Conservation (phyloP, 208 protist genomes). For the Trypanosoma rangeli region DNA sequence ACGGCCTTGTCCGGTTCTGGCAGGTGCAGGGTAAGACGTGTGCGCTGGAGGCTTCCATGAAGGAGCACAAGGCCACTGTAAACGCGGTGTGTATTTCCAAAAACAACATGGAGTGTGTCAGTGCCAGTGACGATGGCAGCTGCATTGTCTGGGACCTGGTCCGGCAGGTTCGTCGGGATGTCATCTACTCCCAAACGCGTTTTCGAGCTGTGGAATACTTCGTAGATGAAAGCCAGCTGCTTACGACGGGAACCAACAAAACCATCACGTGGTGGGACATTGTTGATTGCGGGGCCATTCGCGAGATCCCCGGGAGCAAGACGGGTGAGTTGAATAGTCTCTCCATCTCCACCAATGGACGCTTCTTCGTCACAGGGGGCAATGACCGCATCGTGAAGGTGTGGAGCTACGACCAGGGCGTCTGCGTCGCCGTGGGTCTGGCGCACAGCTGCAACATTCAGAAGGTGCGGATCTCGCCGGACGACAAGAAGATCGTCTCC, state of each 20-base stretch:
- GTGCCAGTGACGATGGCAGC: constrained; percentile 93
- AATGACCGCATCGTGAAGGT: constrained; percentile 94
- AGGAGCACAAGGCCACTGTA: constrained; percentile 95
- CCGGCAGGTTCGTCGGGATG: constrained; percentile 90
- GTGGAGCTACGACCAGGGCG: constrained; percentile 94
- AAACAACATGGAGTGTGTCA: constrained; percentile 94
- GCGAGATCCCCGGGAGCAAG: constrained; percentile 90
- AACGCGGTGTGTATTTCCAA: constrained; percentile 83
- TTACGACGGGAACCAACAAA: constrained; percentile 94
- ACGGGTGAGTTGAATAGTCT: constrained; percentile 92
- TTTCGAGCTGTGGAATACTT: constrained; percentile 93
- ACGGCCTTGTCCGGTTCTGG: constrained; percentile 94
- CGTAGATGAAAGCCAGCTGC: constrained; percentile 93
- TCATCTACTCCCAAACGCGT: constrained; percentile 95
- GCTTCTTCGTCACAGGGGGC: constrained; percentile 91
- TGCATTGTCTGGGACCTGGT: constrained; percentile 96
- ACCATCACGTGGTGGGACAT: constrained; percentile 95
- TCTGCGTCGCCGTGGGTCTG: constrained; percentile 84
- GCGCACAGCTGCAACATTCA: constrained; percentile 94
- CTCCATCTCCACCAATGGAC: constrained; percentile 84
- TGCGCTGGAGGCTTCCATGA: constrained; percentile 92
- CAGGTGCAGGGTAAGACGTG: constrained; percentile 61
- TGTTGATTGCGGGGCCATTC: constrained; percentile 93
- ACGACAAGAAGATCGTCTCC: constrained; percentile 89
- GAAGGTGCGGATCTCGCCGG: constrained; percentile 88